A percentile compares a stretch with the other conserved stretches of the same genome.
These are phyloP conservation scores for Suzukiozyma palmioleophila DNA, from an alignment of 1,139 yeast genomes.

Conservation along the genomic window DNA sequence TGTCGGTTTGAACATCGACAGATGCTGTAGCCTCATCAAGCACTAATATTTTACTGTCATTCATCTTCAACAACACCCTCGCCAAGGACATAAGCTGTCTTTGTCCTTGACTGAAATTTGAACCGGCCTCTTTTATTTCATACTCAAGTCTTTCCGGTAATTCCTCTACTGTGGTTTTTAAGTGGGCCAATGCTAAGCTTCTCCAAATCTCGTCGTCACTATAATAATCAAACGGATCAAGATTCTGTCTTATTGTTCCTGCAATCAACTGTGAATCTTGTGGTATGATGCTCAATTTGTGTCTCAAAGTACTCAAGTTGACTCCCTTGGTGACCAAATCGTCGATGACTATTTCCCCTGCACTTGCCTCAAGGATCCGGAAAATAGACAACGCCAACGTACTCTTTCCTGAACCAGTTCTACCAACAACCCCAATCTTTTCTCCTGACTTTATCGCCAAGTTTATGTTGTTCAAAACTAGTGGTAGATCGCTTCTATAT, in stretches of 20 bases:
- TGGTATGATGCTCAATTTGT: constrained; percentile 58
- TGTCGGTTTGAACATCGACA: constrained; percentile 77
- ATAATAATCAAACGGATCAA: constrained; percentile 54
- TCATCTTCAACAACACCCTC: constrained; percentile 58
- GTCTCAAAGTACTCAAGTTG: constrained; percentile 48
- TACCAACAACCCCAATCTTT: constrained; percentile 32
- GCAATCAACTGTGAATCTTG: constrained; percentile 67
- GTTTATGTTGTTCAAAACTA: constrained; percentile 23
- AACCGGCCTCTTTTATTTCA: constrained; percentile 61
- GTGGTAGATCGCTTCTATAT: constrained; percentile 27
- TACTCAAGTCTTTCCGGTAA: constrained; percentile 26
- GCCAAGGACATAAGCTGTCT: constrained; percentile 73
- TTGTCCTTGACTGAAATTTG: constrained; percentile 74
- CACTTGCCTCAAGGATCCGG: constrained; percentile 27
- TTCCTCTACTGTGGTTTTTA: constrained; percentile 39
- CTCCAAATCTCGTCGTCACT: constrained; percentile 53
- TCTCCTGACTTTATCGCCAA: constrained; percentile 24
- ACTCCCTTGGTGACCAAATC: constrained; percentile 42
- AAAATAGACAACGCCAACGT: constrained; percentile 30
- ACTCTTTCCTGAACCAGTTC: constrained; percentile 36
- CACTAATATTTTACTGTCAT: constrained; percentile 56
- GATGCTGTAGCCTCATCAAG: constrained; percentile 87
- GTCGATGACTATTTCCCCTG: constrained; percentile 39
- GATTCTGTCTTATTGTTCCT: constrained; percentile 56
- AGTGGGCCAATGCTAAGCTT: constrained; percentile 49